A percentile compares a stretch with the other conserved stretches of the same genome.
Evolutionary conservation across 768 basidiomycete species (phyloP).

Genomic region (Austroboletus festivus): DNA sequence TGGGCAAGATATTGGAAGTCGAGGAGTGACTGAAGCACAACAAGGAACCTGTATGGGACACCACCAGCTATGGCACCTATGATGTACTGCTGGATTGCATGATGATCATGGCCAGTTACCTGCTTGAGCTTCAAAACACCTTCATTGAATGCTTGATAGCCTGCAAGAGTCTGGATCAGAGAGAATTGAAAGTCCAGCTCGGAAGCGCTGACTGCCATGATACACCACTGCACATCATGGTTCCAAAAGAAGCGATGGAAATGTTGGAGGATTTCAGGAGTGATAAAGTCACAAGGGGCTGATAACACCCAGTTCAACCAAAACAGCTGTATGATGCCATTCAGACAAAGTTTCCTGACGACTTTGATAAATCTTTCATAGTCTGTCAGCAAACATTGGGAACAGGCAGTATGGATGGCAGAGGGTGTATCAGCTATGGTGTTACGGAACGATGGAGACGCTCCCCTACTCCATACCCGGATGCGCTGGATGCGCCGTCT

Average conservation of each 20-base stretch:
- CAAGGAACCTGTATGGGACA: not conserved
- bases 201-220: not conserved
- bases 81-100: constrained; percentile 13
- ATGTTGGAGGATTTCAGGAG: constrained; percentile 11
- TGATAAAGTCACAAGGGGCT: constrained; percentile 35
- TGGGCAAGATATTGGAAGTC: constrained; percentile 41
- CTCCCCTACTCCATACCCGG: no score
- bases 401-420: no score
- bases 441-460: no score
- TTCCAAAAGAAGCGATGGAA: not conserved
- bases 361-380: constrained; percentile 2
- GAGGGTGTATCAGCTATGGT: constrained; percentile 20
- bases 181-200: constrained; percentile 39
- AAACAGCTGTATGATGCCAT: not conserved
- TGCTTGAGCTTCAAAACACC: constrained; percentile 35
- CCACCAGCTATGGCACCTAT: constrained; percentile 15
- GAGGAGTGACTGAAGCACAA: constrained; percentile 31
- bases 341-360: not conserved
- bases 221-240: not conserved
- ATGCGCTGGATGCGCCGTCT: no score
- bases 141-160: constrained; percentile 36
- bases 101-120: constrained; percentile 5
- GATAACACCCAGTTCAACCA: constrained; percentile 36
- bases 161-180: constrained; percentile 34
- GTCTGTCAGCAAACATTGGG: not conserved